Evolutionary conservation across 345 rosid genomes (phyloP).

Genomic region (Populus tremula): DNA sequence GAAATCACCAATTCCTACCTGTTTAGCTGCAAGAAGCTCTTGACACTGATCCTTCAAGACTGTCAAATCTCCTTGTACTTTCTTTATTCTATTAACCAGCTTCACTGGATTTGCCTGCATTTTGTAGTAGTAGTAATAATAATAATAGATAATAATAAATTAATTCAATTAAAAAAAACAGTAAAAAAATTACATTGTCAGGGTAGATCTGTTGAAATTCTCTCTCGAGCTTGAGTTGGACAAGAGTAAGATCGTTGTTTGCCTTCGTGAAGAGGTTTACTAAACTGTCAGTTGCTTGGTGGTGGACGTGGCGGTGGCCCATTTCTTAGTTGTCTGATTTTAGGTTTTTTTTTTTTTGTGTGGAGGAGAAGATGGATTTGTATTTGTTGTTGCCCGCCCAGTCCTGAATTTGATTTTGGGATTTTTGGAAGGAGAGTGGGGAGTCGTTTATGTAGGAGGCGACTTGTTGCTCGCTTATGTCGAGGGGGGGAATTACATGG

Average conservation of each 20-base stretch:
- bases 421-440: not conserved
- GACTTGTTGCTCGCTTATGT: not conserved
- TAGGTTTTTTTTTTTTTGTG: no score
- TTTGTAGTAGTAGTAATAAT: no score
- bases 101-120: constrained; percentile 78
- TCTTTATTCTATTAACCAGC: constrained; percentile 69
- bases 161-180: not conserved
- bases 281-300: constrained; percentile 34
- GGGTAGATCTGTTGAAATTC: constrained; percentile 81
- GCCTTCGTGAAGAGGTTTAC: constrained; percentile 62
- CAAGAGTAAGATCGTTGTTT: constrained; percentile 55
- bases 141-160: not conserved
- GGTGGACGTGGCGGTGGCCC: constrained; percentile 15
- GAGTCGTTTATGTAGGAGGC: not conserved
- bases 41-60: constrained; percentile 68
- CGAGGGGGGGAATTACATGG: no score
- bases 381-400: not conserved
- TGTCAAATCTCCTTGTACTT: constrained; percentile 66
- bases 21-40: constrained; percentile 79
- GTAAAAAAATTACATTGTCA: constrained; percentile 44
- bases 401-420: not conserved
- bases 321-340: not conserved
- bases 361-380: no score
- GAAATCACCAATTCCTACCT: constrained; percentile 40
- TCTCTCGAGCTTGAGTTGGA: constrained; percentile 71